Evolutionary conservation across 2,329 filamentous ascomycete species (phyloP), one percentile per base, ranked within the genome.

Genomic region (Zasmidium cellare): DNA sequence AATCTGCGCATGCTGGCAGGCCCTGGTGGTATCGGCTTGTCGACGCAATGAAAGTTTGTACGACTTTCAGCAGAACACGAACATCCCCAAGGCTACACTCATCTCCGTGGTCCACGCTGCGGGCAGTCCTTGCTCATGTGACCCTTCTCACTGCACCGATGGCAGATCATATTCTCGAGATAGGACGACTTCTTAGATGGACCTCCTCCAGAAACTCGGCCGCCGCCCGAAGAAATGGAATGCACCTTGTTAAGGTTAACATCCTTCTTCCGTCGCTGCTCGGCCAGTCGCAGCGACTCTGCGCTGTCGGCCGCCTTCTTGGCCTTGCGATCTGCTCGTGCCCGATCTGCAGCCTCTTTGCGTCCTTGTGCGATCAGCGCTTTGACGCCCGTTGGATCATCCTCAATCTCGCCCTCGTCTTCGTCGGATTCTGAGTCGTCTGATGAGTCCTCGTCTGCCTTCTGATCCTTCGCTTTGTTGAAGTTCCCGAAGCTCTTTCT

Each of bases 231-330:
- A 41, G 87, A 89, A 48, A 90, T 84, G 1, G 68, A 68, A 25
- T 58, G 66, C 7, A 67, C 62, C n/a, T 79, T 79, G 67, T 87
- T 87, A 56, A 91, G 74, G 60, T 87, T 87, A 52, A 90, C 79
- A 55, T 88, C 84, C 71, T 87, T 88, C 71, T 85, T 85, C 66
- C 84, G 82, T 46, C 85, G 78, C 69, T 82, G 81, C 45, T 84
- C 82, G 7, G 84, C 82, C 18, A 87, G 72, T 63, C 84, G 78
- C 62, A 76, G 75, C 12, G 76, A 74, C 62, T 79, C 80, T 22
- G 75, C 75, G 51, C 77, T 77, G 58, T 82, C 80, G 23, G 75
- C 75, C 50, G 80, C 79, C 65, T 77, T 78, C 67, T 79, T 80
- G 41, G 75, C 75, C 65, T 76, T 72, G 28, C 76, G 75, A 51